A percentile compares a stretch with the other conserved stretches of the same genome.
phyloP scores from a whole-genome alignment of 495 filamentous ascomycete species.

The Friedmanniomyces simplex region DNA sequence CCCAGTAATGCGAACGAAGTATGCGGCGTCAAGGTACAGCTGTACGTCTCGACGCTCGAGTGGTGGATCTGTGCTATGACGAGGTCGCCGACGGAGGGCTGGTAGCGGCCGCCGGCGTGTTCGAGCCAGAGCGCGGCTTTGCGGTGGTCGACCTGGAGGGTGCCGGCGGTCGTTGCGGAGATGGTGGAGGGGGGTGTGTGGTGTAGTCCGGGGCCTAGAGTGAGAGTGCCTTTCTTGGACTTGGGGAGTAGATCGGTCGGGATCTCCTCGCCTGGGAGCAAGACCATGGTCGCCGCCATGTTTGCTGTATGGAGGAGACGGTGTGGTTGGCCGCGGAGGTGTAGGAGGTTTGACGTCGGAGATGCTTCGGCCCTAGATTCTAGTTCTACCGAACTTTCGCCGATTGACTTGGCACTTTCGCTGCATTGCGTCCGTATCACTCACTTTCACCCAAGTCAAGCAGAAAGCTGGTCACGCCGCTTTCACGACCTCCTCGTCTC shows the following conservation, averaged over 20 bases:
- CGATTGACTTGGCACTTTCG: too few relatives aligned
- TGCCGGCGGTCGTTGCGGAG: constrained; percentile 66
- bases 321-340: not conserved
- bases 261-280: constrained; percentile 73
- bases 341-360: too few relatives aligned
- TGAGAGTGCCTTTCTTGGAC: constrained; percentile 56
- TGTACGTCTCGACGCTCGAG: constrained; percentile 63
- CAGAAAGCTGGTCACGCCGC: too few relatives aligned
- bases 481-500: too few relatives aligned
- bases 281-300: constrained; percentile 47
- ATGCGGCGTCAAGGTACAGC: constrained; percentile 58
- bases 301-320: not conserved
- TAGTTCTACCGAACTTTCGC: too few relatives aligned
- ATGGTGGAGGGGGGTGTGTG: constrained; percentile 62
- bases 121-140: constrained; percentile 78
- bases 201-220: constrained; percentile 74
- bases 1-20: constrained; percentile 66
- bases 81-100: constrained; percentile 64
- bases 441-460: too few relatives aligned
- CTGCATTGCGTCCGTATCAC: too few relatives aligned
- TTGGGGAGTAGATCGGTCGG: constrained; percentile 47
- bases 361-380: constrained; percentile 35
- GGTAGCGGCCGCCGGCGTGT: constrained; percentile 59
- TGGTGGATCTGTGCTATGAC: constrained; percentile 77
- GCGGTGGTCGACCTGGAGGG: constrained; percentile 60